A percentile compares a stretch with the other conserved stretches of the same genome.
These are phyloP conservation scores for Trypanosoma cruzi DNA, from an alignment of 208 protist genomes.

Conservation along the genomic window DNA sequence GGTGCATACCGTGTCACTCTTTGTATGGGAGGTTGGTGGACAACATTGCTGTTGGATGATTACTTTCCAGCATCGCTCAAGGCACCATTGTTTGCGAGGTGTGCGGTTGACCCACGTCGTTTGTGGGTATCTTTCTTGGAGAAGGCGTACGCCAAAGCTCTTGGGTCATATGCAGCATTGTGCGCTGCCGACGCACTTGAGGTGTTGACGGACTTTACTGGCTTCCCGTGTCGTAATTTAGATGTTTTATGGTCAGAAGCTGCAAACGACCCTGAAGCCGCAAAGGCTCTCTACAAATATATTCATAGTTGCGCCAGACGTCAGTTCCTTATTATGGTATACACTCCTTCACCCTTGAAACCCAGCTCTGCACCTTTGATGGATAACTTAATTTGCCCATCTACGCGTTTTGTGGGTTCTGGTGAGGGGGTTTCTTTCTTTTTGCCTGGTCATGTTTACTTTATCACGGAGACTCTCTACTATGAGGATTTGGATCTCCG, in stretches of 20 bases:
- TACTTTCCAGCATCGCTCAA: conserved; percentile 26
- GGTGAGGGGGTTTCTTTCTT: not conserved
- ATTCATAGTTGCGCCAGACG: conserved; percentile 3
- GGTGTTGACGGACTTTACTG: conserved; percentile 70
- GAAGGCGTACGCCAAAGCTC: conserved; percentile 88
- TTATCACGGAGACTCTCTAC: conserved; percentile 13
- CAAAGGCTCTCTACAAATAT: conserved; percentile 9
- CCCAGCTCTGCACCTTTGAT: not conserved
- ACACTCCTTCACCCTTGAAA: conserved; percentile 5
- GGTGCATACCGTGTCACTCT: conserved; percentile 31
- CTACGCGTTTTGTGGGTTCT: not conserved
- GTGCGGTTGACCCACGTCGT: conserved; percentile 53
- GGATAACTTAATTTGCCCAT: not conserved
- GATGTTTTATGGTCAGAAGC: conserved; percentile 39
- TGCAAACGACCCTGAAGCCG: not conserved
- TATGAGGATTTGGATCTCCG: conserved; percentile 51
- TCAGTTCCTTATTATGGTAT: conserved; percentile 15
- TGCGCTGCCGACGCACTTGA: conserved; percentile 53
- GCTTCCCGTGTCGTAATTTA: conserved; percentile 52
- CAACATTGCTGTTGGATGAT: conserved; percentile 31
- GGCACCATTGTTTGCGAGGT: conserved; percentile 45
- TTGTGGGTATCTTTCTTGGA: conserved; percentile 79
- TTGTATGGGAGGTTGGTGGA: conserved; percentile 29
- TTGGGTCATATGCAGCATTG: conserved; percentile 79
- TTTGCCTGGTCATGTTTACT: conserved; percentile 17